Conservation (phyloP, 2,329 filamentous ascomycete species). For the Dothistroma pini region DNA sequence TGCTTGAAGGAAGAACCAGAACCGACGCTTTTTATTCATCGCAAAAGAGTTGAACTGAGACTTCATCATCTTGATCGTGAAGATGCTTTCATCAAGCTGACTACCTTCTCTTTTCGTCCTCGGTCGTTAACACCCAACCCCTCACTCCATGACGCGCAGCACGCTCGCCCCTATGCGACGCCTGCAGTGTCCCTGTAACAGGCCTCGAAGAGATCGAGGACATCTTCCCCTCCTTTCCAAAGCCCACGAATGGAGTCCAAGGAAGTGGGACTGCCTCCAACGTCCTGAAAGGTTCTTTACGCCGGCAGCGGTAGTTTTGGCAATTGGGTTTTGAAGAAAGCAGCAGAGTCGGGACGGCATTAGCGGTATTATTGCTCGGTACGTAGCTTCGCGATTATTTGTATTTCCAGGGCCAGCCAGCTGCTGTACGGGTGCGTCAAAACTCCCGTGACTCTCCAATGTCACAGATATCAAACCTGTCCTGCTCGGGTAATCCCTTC, state of each 20-base stretch:
- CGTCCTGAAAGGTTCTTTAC: background rate
- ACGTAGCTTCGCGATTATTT: too few species aligned
- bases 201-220: background rate
- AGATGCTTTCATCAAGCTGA: too few species aligned
- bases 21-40: too few species aligned
- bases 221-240: background rate
- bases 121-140: background rate
- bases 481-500: conserved; percentile 64
- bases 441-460: conserved; percentile 79
- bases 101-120: too few species aligned
- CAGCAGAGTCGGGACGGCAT: background rate
- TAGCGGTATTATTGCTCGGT: background rate
- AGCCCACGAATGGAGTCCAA: background rate
- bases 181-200: background rate
- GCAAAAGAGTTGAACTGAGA: too few species aligned
- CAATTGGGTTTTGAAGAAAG: background rate
- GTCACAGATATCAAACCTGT: conserved; percentile 76
- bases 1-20: too few species aligned
- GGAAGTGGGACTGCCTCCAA: too few species aligned
- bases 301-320: background rate
- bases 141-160: background rate
- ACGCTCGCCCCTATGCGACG: background rate
- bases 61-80: too few species aligned
- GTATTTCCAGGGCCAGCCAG: background rate
- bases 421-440: too few species aligned